Conservation (phyloP, 129 eudicot genomes). For the Helianthus tuberosus region DNA sequence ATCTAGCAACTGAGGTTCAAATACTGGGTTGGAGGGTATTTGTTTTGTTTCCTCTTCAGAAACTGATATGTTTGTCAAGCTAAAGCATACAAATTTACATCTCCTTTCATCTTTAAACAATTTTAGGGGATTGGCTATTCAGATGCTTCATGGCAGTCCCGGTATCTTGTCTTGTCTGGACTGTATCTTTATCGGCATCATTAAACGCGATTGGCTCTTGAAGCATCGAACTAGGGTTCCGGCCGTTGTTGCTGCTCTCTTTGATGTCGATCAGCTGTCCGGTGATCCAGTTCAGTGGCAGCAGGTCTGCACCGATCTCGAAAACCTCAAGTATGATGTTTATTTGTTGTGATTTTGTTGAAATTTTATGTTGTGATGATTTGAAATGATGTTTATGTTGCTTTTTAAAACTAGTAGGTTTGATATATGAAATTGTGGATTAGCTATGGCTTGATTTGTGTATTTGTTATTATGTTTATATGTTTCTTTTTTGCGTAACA, state of each 20-base stretch:
- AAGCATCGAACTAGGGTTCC: slow-evolving; percentile 94
- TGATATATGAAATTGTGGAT: not conserved
- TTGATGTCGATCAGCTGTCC: slow-evolving; percentile 54
- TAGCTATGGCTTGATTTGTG: not conserved
- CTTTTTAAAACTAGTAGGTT: slow-evolving; percentile 15
- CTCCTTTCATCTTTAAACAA: slow-evolving; percentile 1
- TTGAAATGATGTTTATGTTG: not conserved
- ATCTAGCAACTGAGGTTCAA: slow-evolving; percentile 79
- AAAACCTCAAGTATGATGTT: slow-evolving; percentile 69
- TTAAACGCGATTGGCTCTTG: slow-evolving; percentile 80
- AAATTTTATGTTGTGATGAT: not conserved
- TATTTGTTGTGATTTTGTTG: not conserved
- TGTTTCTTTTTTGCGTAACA: slow-evolving; percentile 35
- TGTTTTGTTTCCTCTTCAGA: slow-evolving; percentile 4
- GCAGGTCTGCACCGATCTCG: slow-evolving; percentile 84
- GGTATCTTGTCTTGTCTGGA: slow-evolving; percentile 76
- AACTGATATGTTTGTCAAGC: not conserved
- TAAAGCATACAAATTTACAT: slow-evolving; percentile 6
- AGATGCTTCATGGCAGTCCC: slow-evolving; percentile 94
- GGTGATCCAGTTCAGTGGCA: slow-evolving; percentile 86
- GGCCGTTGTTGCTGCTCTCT: slow-evolving; percentile 74
- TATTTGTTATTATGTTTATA: not conserved
- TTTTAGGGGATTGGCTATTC: slow-evolving; percentile 95
- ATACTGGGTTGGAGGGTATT: slow-evolving; percentile 93
- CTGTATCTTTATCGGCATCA: slow-evolving; percentile 56